These are phyloP conservation scores for Botrytis cinerea DNA, from an alignment of 2,329 filamentous ascomycete genomes.

Conservation along the genomic window DNA sequence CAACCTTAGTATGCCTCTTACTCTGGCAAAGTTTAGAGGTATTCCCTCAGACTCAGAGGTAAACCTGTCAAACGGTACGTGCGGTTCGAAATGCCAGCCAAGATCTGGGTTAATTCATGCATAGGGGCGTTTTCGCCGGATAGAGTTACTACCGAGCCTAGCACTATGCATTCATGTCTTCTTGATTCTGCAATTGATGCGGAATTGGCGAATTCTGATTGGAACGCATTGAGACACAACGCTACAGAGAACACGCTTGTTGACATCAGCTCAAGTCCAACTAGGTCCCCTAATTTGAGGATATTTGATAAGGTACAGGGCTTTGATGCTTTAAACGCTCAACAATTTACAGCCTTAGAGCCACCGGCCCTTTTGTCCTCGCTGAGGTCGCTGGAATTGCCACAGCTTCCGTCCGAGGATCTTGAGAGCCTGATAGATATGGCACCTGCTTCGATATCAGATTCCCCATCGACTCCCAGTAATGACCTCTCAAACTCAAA, in stretches of 20 bases:
- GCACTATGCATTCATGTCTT: neutral
- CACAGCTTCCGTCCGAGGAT: conserved; percentile 12
- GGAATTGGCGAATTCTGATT: neutral
- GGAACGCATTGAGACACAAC: conserved; percentile 6
- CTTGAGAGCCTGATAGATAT: neutral
- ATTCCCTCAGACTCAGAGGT: neutral
- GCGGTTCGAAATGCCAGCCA: neutral
- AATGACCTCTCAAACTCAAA: neutral
- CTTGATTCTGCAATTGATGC: conserved; percentile 17
- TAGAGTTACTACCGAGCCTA: neutral
- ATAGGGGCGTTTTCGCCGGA: neutral
- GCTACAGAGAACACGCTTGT: neutral
- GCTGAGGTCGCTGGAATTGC: neutral
- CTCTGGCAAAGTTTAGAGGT: neutral
- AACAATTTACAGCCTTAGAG: neutral
- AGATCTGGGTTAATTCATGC: neutral
- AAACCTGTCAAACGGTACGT: neutral
- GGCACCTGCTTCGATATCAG: neutral
- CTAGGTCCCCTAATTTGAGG: conserved; percentile 4
- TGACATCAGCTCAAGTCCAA: conserved; percentile 10
- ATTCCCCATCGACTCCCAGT: neutral
- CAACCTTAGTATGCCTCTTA: neutral
- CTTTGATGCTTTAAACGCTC: neutral
- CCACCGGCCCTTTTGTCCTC: neutral
- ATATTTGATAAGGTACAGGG: neutral